Evolutionary conservation across 305 asterid genomes (phyloP), one percentile per base, ranked within the genome.

Genomic region (Salvia sclarea): DNA sequence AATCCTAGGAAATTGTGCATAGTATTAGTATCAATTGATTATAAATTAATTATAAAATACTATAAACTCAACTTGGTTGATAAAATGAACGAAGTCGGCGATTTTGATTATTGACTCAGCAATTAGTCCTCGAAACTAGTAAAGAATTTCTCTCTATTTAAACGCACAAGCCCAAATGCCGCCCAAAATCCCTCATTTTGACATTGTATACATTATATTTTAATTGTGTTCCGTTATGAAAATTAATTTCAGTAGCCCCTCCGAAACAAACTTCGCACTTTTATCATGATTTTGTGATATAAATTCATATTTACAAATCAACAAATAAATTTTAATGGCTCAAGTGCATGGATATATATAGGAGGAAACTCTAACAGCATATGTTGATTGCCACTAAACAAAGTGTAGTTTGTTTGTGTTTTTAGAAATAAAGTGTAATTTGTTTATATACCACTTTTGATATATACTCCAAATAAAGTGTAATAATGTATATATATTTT

Each of bases 51-150:
- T 8, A 16, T 22, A n/a, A 52, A 10, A 56, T 30, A 53, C 30
- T 14, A 25, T 7, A 38, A 28, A 20, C 54, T 54, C 50, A 73
- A 65, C 12, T 30, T 44, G 37, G 53, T 2, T 9, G 35, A 35
- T 40, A 49, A 49, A 48, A 35, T 24, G 14, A 8, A 56, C 8
- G 18, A 58, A 49, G 62, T 48, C 64, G 58, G 49, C 53, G 11
- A 49, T 37, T 58, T 58, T 57, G 57, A 30, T 57, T 56, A 61
- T 71, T 52, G 72, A 72, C 61, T n/a, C 8, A 4, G 68, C 45
- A 65, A 64, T 64, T 38, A 35, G 38, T 52, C 30, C 55, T 54
- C 30, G 21, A 14, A 38, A 22, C 54, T 52, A 37, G 10, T 7
- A 35, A 35, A 28, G 11, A 6, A 31, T 17, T 11, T 0, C 38